These are phyloP conservation scores for Adansonia grandidieri DNA, from an alignment of 441 rosid genomes.

Conservation along the genomic window DNA sequence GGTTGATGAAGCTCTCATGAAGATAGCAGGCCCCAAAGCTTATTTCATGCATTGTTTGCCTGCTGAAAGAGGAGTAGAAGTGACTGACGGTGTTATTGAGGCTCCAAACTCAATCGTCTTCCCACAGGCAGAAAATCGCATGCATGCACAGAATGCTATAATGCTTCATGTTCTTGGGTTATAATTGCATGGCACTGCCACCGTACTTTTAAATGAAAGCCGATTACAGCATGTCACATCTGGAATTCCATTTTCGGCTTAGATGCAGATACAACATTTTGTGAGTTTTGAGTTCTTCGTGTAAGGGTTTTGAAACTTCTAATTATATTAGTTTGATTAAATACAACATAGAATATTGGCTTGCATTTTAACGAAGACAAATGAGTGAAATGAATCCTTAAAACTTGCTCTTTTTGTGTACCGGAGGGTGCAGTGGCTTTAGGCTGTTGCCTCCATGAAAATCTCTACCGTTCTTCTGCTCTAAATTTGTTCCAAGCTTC, in stretches of 20 bases:
- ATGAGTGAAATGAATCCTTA: background rate
- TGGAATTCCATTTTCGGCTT: background rate
- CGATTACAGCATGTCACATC: background rate
- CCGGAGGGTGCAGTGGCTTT: background rate
- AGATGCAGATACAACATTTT: background rate
- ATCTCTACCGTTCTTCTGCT: constrained; percentile 61
- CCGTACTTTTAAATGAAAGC: background rate
- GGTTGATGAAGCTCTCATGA: constrained; percentile 90
- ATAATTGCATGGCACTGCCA: constrained; percentile 30
- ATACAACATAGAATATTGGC: background rate
- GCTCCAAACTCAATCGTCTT: constrained; percentile 94
- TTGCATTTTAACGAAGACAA: background rate
- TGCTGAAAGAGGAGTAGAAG: constrained; percentile 96
- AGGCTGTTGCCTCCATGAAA: background rate
- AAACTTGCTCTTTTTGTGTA: background rate
- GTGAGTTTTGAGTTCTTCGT: background rate
- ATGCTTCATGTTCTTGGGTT: constrained; percentile 85
- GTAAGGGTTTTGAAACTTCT: background rate
- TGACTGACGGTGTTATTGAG: constrained; percentile 84
- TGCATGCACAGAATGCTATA: constrained; percentile 95
- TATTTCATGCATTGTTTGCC: constrained; percentile 98
- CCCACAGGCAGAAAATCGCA: constrained; percentile 97
- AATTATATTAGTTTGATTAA: too few species aligned
- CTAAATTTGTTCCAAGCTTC: constrained; percentile 92
- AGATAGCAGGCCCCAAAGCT: constrained; percentile 83